phyloP scores from a whole-genome alignment of 2,329 filamentous ascomycete species.

The Colletotrichum melonis region DNA sequence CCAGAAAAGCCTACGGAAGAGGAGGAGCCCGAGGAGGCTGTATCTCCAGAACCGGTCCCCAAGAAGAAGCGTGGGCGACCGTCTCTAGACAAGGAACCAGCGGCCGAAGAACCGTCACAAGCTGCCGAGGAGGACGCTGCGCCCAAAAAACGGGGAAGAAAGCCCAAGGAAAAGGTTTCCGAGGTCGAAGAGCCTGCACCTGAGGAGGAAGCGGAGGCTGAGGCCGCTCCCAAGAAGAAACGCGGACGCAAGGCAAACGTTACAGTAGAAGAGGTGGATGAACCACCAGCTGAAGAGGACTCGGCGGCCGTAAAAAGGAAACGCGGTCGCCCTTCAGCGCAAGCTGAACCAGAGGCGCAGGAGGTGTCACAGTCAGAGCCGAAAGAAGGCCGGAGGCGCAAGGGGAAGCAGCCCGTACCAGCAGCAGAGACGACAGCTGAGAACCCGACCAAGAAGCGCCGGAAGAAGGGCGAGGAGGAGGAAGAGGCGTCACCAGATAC shows the following conservation, averaged over 20 bases:
- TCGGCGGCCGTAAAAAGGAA: neutral
- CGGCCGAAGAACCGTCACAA: slow-evolving; percentile 16
- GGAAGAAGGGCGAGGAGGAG: neutral
- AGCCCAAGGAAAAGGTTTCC: slow-evolving; percentile 10
- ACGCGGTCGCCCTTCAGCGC: slow-evolving; percentile 7
- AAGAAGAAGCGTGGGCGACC: slow-evolving; percentile 41
- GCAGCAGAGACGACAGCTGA: neutral
- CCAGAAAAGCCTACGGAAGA: neutral
- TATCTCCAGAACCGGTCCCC: slow-evolving; percentile 36
- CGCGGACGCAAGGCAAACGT: slow-evolving; percentile 37
- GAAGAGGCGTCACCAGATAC: slow-evolving; percentile 20
- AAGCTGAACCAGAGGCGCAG: slow-evolving; percentile 30
- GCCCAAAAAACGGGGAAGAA: slow-evolving; percentile 15
- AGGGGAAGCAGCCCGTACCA: neutral
- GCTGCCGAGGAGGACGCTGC: slow-evolving; percentile 25
- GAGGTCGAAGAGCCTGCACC: neutral
- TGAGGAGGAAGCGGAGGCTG: slow-evolving; percentile 25
- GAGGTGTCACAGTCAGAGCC: neutral
- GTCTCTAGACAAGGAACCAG: slow-evolving; percentile 39
- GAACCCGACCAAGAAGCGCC: slow-evolving; percentile 19
- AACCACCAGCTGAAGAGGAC: slow-evolving; percentile 27
- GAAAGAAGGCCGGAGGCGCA: neutral
- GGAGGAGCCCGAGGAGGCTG: slow-evolving; percentile 27
- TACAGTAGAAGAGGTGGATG: slow-evolving; percentile 23
- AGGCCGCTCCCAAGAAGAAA: slow-evolving; percentile 32